Percentiles rank a stretch among this genome's conserved stretches.
phyloP scores from a whole-genome alignment of 768 basidiomycete species.

The Lentinula boryana region DNA sequence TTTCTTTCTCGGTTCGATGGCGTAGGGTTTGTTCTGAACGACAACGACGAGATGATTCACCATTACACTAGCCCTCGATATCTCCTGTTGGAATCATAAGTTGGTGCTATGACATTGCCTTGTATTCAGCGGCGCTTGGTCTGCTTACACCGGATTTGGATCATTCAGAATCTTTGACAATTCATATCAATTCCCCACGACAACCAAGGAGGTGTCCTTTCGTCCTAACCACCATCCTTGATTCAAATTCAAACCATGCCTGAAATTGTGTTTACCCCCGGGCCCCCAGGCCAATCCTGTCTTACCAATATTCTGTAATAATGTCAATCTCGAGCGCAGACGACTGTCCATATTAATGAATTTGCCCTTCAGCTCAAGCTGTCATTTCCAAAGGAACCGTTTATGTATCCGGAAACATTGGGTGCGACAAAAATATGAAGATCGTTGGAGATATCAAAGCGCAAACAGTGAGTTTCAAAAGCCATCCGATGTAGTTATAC shows the following conservation, averaged over 20 bases:
- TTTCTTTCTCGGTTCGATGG: too few relatives aligned
- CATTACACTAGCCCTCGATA: too few relatives aligned
- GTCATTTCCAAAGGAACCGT: conserved; percentile 28
- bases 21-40: too few relatives aligned
- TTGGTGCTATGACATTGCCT: too few relatives aligned
- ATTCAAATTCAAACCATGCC: background rate
- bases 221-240: background rate
- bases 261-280: conserved; percentile 20
- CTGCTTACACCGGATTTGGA: too few relatives aligned
- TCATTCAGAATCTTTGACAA: too few relatives aligned
- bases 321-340: background rate
- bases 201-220: background rate
- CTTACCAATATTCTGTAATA: conserved; percentile 30
- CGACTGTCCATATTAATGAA: background rate
- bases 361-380: conserved; percentile 25
- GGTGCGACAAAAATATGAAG: conserved; percentile 25
- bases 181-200: too few relatives aligned
- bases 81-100: too few relatives aligned
- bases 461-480: conserved; percentile 24
- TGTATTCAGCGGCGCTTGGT: too few relatives aligned
- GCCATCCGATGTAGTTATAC: background rate
- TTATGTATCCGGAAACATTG: conserved; percentile 34
- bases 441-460: conserved; percentile 28
- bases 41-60: too few relatives aligned
- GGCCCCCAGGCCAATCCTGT: conserved; percentile 29